A percentile compares a stretch with the other conserved stretches of the same genome.
phyloP scores from a whole-genome alignment of 805 yeast species.

The Metschnikowia gelsemii region DNA sequence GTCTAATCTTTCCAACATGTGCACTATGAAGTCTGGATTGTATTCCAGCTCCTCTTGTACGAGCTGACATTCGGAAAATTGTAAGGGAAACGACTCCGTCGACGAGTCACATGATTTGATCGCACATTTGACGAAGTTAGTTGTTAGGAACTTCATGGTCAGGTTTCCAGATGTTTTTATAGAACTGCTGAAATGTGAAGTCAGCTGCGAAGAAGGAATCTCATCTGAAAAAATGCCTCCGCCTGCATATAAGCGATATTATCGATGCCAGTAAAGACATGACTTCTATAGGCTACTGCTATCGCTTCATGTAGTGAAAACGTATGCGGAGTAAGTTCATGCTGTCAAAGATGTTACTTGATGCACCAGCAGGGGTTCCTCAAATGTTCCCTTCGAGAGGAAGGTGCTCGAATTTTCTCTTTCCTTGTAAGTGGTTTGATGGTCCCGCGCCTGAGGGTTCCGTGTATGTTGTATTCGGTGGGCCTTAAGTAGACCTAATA shows the following conservation, averaged over 20 bases:
- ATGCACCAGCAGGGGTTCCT: background rate
- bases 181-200: background rate
- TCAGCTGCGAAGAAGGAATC: background rate
- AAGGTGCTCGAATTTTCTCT: background rate
- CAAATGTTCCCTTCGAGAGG: background rate
- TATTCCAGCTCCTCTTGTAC: constrained; percentile 78
- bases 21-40: constrained; percentile 74
- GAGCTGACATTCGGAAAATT: constrained; percentile 64
- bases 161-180: background rate
- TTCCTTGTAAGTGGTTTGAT: background rate
- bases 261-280: too few species aligned
- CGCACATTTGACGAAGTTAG: constrained; percentile 94
- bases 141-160: constrained; percentile 87
- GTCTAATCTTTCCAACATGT: constrained; percentile 77
- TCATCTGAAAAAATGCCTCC: constrained; percentile 6
- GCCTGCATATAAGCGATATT: constrained; percentile 4
- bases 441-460: constrained; percentile 1
- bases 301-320: too few species aligned
- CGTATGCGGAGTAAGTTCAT: background rate
- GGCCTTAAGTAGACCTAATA: background rate
- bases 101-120: constrained; percentile 76
- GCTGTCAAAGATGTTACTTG: background rate
- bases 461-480: background rate
- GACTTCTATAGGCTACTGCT: too few species aligned
- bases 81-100: constrained; percentile 76